phyloP scores from a whole-genome alignment of 2,329 filamentous ascomycete genomes.

The Penicillium hesseltinei region DNA sequence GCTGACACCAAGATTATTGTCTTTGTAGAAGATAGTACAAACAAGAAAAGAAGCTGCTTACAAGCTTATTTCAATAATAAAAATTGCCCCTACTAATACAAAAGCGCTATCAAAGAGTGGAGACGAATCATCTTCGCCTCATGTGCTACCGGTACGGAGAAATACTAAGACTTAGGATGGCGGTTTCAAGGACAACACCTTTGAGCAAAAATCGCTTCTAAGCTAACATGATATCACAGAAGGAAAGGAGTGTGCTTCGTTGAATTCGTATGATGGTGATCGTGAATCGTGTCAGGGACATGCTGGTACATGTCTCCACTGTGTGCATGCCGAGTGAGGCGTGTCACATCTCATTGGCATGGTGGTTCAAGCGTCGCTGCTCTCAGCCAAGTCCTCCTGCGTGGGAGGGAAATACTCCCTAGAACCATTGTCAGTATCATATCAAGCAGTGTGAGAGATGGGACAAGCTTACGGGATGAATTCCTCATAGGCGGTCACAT shows the following conservation, averaged over 20 bases:
- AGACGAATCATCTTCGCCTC: neutral
- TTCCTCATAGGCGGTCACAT: constrained; percentile 69
- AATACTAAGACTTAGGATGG: neutral
- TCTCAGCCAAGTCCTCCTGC: constrained; percentile 28
- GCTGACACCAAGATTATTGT: neutral
- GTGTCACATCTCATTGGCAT: neutral
- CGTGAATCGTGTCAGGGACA: neutral
- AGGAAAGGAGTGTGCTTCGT: neutral
- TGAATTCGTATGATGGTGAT: neutral
- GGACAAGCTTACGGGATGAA: constrained; percentile 66
- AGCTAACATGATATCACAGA: neutral
- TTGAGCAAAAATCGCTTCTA: neutral
- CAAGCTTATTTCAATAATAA: neutral
- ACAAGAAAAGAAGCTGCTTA: neutral
- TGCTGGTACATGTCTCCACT: neutral
- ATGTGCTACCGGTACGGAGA: neutral
- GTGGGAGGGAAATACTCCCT: constrained; percentile 53
- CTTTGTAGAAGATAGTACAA: neutral
- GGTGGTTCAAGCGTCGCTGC: neutral
- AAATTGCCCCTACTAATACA: neutral
- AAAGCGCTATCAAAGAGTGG: neutral
- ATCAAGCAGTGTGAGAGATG: neutral
- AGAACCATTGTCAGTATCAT: constrained; percentile 8
- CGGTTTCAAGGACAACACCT: neutral
- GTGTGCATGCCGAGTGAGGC: neutral